phyloP scores from a whole-genome alignment of 163 green algal species.

The Coccomyxa subellipsoidea region DNA sequence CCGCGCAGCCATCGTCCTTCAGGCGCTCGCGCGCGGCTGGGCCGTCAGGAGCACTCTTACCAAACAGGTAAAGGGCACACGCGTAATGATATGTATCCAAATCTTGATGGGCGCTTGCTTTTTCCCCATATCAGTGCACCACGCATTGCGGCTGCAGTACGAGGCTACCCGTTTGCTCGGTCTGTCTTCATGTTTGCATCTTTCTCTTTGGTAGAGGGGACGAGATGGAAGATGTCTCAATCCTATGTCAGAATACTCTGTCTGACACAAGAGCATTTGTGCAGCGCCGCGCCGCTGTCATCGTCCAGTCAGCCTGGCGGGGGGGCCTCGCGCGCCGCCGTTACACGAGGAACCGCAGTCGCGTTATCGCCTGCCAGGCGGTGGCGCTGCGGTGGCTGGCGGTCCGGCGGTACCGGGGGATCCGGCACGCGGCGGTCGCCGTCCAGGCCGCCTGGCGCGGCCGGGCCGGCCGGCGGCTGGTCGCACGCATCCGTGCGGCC shows the following conservation, averaged over 20 bases:
- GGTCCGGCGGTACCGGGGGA: neutral
- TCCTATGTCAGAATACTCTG: too few species aligned
- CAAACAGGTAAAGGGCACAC: too few species aligned
- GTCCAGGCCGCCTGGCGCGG: constrained; percentile 13
- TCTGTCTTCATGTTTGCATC: too few species aligned
- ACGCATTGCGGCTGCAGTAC: too few species aligned
- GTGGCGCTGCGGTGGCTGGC: constrained; percentile 14
- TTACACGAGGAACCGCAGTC: constrained; percentile 9
- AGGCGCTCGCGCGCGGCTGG: constrained; percentile 8
- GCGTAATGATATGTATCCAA: too few species aligned
- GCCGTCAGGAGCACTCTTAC: neutral
- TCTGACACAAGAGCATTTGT: too few species aligned
- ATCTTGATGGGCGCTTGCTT: too few species aligned
- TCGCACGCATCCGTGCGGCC: constrained; percentile 9
- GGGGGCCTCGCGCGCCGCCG: neutral
- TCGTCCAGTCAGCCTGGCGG: constrained; percentile 32
- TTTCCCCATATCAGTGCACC: too few species aligned
- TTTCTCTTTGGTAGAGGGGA: too few species aligned
- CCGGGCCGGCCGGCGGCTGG: neutral
- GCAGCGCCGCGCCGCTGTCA: constrained; percentile 13
- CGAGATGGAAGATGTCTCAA: too few species aligned
- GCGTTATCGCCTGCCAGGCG: constrained; percentile 34
- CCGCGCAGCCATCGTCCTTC: constrained; percentile 10
- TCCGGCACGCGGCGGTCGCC: neutral
- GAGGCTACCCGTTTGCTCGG: too few species aligned